Conservation (phyloP, 2,329 filamentous ascomycete species). For the Drechslera avenae region DNA sequence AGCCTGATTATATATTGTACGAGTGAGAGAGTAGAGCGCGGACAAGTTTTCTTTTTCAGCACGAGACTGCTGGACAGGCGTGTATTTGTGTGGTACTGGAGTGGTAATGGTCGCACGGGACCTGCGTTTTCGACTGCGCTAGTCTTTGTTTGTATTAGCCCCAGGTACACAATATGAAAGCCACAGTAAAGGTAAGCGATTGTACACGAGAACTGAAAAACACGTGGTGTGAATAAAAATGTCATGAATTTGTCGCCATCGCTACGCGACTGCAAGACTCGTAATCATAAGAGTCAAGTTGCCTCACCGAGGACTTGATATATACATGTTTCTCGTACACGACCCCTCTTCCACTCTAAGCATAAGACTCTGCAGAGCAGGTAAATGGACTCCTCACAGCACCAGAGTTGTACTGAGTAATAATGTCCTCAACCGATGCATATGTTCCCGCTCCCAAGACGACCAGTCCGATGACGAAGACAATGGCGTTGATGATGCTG, state of each 20-base stretch:
- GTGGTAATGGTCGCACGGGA: not conserved
- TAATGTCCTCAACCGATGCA: conserved; percentile 52
- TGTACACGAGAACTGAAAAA: too few species aligned
- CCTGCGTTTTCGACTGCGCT: not conserved
- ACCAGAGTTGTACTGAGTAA: conserved; percentile 47
- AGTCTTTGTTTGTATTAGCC: not conserved
- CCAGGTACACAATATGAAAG: not conserved
- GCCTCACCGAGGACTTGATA: conserved; percentile 1
- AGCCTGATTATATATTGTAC: too few species aligned
- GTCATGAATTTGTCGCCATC: not conserved
- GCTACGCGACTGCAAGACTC: conserved; percentile 10
- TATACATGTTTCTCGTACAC: conserved; percentile 1
- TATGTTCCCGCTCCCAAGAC: conserved; percentile 51
- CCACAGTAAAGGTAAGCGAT: not conserved
- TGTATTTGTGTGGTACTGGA: too few species aligned
- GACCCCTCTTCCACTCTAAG: conserved; percentile 14
- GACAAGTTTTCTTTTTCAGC: too few species aligned
- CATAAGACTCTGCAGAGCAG: conserved; percentile 43
- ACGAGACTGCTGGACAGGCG: not conserved
- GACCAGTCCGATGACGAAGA: conserved; percentile 40
- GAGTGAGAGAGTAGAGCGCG: not conserved
- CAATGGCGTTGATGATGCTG: conserved; percentile 33
- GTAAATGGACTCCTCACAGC: conserved; percentile 50
- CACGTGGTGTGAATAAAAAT: too few species aligned
- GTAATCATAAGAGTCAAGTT: conserved; percentile 5